phyloP scores from a whole-genome alignment of 257 asterid species.

The Nicotiana obtusifolia region DNA sequence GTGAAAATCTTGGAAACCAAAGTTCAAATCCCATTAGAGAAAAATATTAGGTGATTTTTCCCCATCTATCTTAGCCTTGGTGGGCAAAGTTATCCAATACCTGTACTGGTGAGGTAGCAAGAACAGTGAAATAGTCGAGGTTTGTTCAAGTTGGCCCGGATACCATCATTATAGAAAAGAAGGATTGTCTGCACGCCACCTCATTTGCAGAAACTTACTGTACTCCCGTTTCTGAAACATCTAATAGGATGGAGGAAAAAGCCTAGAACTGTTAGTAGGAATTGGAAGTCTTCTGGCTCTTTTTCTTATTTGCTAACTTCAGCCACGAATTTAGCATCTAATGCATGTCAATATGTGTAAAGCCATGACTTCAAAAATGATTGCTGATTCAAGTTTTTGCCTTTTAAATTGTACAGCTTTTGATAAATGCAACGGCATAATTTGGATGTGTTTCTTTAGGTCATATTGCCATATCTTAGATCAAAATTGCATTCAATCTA shows the following conservation, averaged over 20 bases:
- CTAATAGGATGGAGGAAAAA: background rate
- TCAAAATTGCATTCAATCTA: conserved; percentile 76
- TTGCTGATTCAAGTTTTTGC: background rate
- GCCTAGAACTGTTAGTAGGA: background rate
- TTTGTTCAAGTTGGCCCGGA: too few relatives aligned
- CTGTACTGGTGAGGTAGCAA: too few relatives aligned
- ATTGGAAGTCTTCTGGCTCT: background rate
- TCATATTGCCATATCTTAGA: conserved; percentile 76
- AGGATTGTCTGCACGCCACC: too few relatives aligned
- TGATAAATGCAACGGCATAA: background rate
- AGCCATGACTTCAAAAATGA: background rate
- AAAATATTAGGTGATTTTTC: too few relatives aligned
- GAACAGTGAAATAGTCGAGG: too few relatives aligned
- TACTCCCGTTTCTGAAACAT: background rate
- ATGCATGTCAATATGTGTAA: background rate
- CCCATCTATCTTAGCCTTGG: too few relatives aligned
- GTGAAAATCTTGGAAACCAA: too few relatives aligned
- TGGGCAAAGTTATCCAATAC: too few relatives aligned
- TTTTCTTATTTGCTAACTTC: background rate
- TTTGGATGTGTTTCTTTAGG: conserved; percentile 42
- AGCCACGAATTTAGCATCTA: background rate
- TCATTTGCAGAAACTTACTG: background rate
- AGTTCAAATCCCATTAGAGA: too few relatives aligned
- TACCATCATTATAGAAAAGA: too few relatives aligned
- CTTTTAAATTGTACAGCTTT: background rate